Evolutionary conservation across 441 rosid species (phyloP).

Genomic region (Gossypium aridum): DNA sequence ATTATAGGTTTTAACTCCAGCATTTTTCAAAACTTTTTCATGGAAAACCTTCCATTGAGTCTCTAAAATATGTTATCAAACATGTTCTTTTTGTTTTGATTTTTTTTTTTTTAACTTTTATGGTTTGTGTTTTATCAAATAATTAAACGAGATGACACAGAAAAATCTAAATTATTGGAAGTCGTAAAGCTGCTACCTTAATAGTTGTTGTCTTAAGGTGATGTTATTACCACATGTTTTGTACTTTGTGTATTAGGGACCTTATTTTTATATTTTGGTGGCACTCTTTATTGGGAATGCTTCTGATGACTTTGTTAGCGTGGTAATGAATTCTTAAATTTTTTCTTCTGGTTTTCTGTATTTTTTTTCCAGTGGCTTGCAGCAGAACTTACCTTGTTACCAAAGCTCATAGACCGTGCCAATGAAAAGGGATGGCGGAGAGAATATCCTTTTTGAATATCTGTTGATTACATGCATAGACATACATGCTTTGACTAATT

Average conservation of each 20-base stretch:
- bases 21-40: neutral
- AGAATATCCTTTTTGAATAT: conserved; percentile 76
- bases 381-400: conserved; percentile 51
- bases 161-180: neutral
- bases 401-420: conserved; percentile 62
- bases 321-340: conserved; percentile 14
- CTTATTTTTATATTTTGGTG: neutral
- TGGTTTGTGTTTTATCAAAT: neutral
- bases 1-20: neutral
- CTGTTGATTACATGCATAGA: neutral
- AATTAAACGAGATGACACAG: neutral
- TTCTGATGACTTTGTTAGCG: conserved; percentile 8
- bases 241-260: neutral
- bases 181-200: neutral
- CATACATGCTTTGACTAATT: neutral
- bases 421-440: conserved; percentile 92
- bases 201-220: neutral
- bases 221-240: neutral
- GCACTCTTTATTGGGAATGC: neutral
- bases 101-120: neutral
- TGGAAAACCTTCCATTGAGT: neutral
- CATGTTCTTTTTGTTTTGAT: neutral
- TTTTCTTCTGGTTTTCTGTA: conserved; percentile 3
- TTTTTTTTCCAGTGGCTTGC: conserved; percentile 56
- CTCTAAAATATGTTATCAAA: neutral